phyloP scores from a whole-genome alignment of 75 land plant species.

The Adiantum capillusveneris region DNA sequence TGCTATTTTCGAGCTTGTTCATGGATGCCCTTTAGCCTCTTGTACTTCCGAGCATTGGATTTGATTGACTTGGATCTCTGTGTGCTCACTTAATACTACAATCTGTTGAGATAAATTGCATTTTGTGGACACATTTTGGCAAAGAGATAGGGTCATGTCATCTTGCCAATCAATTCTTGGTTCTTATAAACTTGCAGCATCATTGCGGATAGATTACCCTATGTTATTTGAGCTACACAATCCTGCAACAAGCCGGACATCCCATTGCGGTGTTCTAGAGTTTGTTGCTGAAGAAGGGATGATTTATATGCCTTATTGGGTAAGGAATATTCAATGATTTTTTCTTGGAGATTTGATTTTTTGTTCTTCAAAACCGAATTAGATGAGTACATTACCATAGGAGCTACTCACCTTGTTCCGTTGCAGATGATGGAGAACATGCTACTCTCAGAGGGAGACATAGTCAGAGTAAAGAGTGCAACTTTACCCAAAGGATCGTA shows the following conservation, averaged over 20 bases:
- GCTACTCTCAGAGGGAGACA: slow-evolving; percentile 81
- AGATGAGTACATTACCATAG: slow-evolving; percentile 16
- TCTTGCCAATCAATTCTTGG: too few relatives aligned
- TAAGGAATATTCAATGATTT: slow-evolving; percentile 17
- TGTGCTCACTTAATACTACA: too few relatives aligned
- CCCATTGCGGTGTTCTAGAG: slow-evolving; percentile 93
- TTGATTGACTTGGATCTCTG: too few relatives aligned
- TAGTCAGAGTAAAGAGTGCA: slow-evolving; percentile 75
- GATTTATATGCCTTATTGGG: slow-evolving; percentile 92
- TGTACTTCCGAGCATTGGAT: too few relatives aligned
- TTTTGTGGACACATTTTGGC: too few relatives aligned
- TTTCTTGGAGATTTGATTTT: slow-evolving; percentile 15
- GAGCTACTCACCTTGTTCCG: slow-evolving; percentile 10
- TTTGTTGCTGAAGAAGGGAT: slow-evolving; percentile 89
- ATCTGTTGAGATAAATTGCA: too few relatives aligned
- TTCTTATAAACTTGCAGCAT: slow-evolving; percentile 4
- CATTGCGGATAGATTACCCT: slow-evolving; percentile 76
- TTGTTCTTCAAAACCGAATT: too few relatives aligned
- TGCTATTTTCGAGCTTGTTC: too few relatives aligned
- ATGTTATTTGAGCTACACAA: slow-evolving; percentile 59
- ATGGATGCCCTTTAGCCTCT: too few relatives aligned
- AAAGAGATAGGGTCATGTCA: too few relatives aligned
- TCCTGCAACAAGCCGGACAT: slow-evolving; percentile 41
- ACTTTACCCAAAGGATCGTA: slow-evolving; percentile 89
- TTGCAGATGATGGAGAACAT: slow-evolving; percentile 92